Conservation (phyloP, 2,329 filamentous ascomycete genomes). For the Paracoccidioides brasiliensis region DNA sequence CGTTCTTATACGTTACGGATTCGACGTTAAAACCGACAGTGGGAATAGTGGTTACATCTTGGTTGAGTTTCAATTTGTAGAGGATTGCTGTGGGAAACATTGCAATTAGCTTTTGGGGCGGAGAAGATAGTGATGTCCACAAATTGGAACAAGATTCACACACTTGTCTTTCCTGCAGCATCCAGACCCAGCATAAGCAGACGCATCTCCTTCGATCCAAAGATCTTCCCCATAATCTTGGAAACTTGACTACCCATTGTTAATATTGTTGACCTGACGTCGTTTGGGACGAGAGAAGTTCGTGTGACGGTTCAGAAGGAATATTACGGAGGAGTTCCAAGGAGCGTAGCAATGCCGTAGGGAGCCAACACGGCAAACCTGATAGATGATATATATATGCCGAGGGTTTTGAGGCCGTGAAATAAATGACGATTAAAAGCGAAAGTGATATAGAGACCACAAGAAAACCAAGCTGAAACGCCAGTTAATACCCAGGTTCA, state of each 20-base stretch:
- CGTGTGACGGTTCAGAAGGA: not conserved
- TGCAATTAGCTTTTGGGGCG: not conserved
- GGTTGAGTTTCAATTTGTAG: conserved; percentile 96
- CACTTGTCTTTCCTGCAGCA: conserved; percentile 91
- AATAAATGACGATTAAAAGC: not conserved
- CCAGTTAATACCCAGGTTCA: not conserved
- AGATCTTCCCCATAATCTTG: conserved; percentile 97
- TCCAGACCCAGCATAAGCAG: conserved; percentile 96
- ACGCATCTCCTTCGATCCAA: conserved; percentile 98
- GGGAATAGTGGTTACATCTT: conserved; percentile 95
- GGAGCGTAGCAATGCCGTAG: not conserved
- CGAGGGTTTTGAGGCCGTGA: not conserved
- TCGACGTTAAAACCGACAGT: conserved; percentile 99
- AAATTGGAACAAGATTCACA: conserved; percentile 11
- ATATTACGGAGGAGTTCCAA: not conserved
- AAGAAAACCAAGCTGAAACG: not conserved
- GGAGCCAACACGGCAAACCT: not conserved
- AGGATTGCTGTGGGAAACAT: conserved; percentile 54
- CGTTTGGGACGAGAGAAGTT: not conserved
- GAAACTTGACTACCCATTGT: conserved; percentile 88
- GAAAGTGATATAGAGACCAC: not conserved
- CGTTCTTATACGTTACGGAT: conserved; percentile 97
- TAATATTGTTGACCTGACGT: conserved; percentile 7
- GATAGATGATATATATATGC: not conserved
- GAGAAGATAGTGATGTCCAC: not conserved